Evolutionary conservation across 257 asterid species (phyloP).

Genomic region (Nicotiana sylvestris): DNA sequence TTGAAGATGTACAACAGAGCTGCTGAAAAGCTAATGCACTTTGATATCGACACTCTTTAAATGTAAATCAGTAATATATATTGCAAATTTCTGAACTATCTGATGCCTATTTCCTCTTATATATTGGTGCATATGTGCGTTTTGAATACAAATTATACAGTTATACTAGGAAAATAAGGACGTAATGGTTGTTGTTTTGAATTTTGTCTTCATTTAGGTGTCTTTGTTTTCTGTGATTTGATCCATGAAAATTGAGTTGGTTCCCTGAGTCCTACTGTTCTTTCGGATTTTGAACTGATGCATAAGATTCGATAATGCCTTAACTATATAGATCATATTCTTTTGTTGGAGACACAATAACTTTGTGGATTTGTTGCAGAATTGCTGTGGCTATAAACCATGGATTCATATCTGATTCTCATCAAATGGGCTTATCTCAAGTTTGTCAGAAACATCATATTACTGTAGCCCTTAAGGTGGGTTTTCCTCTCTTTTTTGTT

Average conservation of each 20-base stretch:
- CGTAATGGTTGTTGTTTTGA: not conserved
- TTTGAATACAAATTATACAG: not conserved
- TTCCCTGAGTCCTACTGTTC: not conserved
- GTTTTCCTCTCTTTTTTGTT: not conserved
- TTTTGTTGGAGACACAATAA: not conserved
- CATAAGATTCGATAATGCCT: not conserved
- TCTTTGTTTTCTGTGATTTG: not conserved
- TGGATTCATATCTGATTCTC: not conserved
- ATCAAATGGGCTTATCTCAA: not conserved
- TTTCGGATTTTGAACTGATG: not conserved
- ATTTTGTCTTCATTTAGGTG: not conserved
- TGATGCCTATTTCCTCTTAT: not conserved
- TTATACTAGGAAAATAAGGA: not conserved
- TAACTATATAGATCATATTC: not conserved
- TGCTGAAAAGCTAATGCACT: not conserved
- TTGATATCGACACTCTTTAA: not conserved
- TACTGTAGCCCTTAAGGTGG: not conserved
- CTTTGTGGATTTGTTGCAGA: constrained; percentile 1
- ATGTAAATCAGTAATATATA: constrained; percentile 9
- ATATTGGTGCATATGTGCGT: not conserved
- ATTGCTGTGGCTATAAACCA: not conserved
- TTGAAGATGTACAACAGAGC: not conserved
- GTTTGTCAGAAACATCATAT: not conserved
- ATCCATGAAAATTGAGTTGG: not conserved
- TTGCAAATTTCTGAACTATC: not conserved